phyloP scores from a whole-genome alignment of 495 filamentous ascomycete genomes.

The Podospora australis region DNA sequence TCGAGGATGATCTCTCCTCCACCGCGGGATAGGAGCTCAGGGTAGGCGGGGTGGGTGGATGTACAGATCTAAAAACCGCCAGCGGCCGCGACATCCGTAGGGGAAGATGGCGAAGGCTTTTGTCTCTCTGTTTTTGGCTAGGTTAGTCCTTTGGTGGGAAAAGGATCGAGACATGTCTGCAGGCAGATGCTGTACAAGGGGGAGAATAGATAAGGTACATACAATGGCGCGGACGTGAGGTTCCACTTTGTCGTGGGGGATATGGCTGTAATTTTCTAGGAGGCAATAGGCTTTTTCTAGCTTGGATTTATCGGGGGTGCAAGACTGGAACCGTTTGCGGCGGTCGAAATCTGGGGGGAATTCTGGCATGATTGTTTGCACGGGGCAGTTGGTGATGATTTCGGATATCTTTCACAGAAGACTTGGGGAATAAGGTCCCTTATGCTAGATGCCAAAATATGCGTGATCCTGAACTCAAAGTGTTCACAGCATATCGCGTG shows the following conservation, averaged over 20 bases:
- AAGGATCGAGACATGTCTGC: too few relatives aligned
- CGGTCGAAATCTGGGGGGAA: neutral
- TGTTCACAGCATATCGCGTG: too few relatives aligned
- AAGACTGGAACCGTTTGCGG: slow-evolving; percentile 2
- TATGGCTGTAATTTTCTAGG: slow-evolving; percentile 43
- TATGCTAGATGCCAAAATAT: too few relatives aligned
- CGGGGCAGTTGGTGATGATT: too few relatives aligned
- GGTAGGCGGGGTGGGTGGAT: slow-evolving; percentile 22
- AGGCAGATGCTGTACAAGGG: too few relatives aligned
- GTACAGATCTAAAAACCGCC: slow-evolving; percentile 34
- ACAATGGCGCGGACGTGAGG: slow-evolving; percentile 44
- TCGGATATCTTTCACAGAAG: too few relatives aligned
- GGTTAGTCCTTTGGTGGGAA: too few relatives aligned
- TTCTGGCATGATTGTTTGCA: too few relatives aligned
- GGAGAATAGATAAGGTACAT: slow-evolving; percentile 10
- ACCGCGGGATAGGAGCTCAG: slow-evolving; percentile 18
- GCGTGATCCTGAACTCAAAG: too few relatives aligned
- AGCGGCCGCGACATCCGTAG: slow-evolving; percentile 39
- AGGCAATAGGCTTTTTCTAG: slow-evolving; percentile 19
- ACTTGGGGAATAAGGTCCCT: too few relatives aligned
- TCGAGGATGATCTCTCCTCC: slow-evolving; percentile 37
- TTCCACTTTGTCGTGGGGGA: slow-evolving; percentile 38
- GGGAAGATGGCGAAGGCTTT: slow-evolving; percentile 32
- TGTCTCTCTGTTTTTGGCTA: slow-evolving; percentile 24
- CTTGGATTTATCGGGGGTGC: neutral